phyloP scores from a whole-genome alignment of 495 filamentous ascomycete genomes.

The Gamarada debralockiae region DNA sequence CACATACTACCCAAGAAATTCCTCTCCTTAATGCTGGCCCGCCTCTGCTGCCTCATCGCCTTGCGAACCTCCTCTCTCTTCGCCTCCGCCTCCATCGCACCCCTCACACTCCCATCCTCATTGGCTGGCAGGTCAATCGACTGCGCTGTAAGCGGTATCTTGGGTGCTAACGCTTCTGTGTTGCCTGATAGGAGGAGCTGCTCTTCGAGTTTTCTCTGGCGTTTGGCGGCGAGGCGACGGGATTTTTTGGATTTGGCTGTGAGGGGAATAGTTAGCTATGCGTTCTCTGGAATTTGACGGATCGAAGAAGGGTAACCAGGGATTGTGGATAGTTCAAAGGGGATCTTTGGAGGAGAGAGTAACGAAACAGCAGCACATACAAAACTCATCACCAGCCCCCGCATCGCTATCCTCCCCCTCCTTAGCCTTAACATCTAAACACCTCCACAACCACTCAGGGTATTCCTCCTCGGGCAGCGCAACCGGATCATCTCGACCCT shows the following conservation, averaged over 20 bases:
- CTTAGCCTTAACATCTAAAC: conserved; percentile 53
- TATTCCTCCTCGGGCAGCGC: conserved; percentile 83
- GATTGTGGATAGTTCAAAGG: neutral
- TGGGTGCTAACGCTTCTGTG: conserved; percentile 59
- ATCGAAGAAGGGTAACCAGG: neutral
- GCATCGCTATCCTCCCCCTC: conserved; percentile 34
- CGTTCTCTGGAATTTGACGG: too few species aligned
- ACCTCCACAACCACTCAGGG: conserved; percentile 85
- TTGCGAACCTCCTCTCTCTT: conserved; percentile 63
- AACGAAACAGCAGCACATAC: conserved; percentile 47
- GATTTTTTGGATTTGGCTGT: conserved; percentile 78
- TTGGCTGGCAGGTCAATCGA: conserved; percentile 72
- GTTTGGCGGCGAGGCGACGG: conserved; percentile 62
- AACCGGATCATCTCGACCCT: conserved; percentile 62
- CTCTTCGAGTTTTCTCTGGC: conserved; percentile 58
- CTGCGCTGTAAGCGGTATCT: conserved; percentile 81
- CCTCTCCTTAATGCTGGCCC: conserved; percentile 78
- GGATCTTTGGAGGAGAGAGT: neutral
- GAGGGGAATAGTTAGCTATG: too few species aligned
- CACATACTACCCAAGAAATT: conserved; percentile 67
- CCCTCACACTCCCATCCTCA: conserved; percentile 52
- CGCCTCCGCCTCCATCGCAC: conserved; percentile 51
- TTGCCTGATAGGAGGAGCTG: conserved; percentile 61
- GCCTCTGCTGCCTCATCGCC: conserved; percentile 67
- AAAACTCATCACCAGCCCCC: conserved; percentile 61